Conservation (phyloP, 2,329 filamentous ascomycete species). For the Fusarium hostae region DNA sequence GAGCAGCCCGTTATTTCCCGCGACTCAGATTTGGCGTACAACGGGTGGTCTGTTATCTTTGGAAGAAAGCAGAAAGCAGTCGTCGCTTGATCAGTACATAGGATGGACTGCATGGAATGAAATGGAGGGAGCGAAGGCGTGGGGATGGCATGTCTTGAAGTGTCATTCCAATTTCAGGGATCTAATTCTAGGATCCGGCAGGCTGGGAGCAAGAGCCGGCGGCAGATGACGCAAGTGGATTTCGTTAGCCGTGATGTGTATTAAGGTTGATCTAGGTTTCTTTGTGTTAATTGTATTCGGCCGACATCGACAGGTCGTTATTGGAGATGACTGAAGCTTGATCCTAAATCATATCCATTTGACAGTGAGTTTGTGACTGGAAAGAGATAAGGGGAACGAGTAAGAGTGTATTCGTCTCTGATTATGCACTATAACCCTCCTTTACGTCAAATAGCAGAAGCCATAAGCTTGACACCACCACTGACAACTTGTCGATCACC, state of each 20-base stretch:
- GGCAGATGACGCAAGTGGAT: constrained; percentile 11
- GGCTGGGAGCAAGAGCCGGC: constrained; percentile 1
- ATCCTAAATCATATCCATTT: background rate
- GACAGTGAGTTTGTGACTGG: background rate
- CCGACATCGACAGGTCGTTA: background rate
- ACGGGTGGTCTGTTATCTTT: background rate
- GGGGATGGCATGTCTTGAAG: constrained; percentile 21
- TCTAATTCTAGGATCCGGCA: constrained; percentile 13
- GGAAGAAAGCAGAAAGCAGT: background rate
- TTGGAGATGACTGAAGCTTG: background rate
- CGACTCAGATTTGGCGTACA: constrained; percentile 1
- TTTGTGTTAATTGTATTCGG: background rate
- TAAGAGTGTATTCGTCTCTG: background rate
- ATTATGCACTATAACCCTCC: background rate
- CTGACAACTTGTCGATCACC: constrained; percentile 16
- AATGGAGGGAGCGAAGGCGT: constrained; percentile 15
- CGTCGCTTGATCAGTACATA: constrained; percentile 1
- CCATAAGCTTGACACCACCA: constrained; percentile 8
- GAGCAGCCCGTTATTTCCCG: constrained; percentile 19
- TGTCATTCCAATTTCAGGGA: constrained; percentile 18
- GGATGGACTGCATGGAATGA: background rate
- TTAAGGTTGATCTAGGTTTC: background rate
- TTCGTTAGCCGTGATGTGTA: background rate
- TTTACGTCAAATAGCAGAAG: constrained; percentile 6
- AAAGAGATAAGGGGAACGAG: background rate